Conservation (phyloP, 1,284 basidiomycete species). For the Heliocybe sulcata region DNA sequence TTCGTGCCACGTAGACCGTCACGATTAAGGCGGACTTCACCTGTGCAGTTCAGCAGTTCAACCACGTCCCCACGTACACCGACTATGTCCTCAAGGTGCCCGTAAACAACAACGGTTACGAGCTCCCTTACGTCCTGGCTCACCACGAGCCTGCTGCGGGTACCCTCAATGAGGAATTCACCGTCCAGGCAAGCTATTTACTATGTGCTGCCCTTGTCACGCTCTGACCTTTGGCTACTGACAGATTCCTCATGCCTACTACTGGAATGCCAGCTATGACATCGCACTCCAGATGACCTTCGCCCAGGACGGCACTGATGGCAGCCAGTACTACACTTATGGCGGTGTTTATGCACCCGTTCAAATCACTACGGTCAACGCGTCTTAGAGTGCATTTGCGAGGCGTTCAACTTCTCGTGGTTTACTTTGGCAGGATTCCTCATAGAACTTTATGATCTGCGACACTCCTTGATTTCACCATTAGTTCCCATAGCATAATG, state of each 20-base stretch:
- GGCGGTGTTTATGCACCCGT: too few species aligned
- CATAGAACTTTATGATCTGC: too few species aligned
- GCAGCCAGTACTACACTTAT: conserved; percentile 2
- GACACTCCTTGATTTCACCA: too few species aligned
- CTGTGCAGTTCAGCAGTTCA: neutral
- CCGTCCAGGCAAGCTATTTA: neutral
- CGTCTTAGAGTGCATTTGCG: too few species aligned
- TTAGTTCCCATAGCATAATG: too few species aligned
- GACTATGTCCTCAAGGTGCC: conserved; percentile 27
- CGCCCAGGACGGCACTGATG: conserved; percentile 12
- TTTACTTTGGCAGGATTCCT: too few species aligned
- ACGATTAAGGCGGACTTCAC: neutral
- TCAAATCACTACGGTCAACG: too few species aligned
- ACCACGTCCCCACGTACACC: conserved; percentile 15
- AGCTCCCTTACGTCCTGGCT: conserved; percentile 21
- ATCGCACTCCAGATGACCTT: conserved; percentile 19
- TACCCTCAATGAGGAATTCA: neutral
- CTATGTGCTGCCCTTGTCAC: neutral
- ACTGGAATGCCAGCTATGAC: conserved; percentile 15
- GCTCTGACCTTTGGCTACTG: neutral
- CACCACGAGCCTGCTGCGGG: conserved; percentile 10
- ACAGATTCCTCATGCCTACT: conserved; percentile 22
- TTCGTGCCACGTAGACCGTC: neutral
- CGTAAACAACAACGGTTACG: conserved; percentile 21
- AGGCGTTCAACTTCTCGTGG: too few species aligned